Evolutionary conservation across 116 monocot species (phyloP).

Genomic region (Cymodocea nodosa): DNA sequence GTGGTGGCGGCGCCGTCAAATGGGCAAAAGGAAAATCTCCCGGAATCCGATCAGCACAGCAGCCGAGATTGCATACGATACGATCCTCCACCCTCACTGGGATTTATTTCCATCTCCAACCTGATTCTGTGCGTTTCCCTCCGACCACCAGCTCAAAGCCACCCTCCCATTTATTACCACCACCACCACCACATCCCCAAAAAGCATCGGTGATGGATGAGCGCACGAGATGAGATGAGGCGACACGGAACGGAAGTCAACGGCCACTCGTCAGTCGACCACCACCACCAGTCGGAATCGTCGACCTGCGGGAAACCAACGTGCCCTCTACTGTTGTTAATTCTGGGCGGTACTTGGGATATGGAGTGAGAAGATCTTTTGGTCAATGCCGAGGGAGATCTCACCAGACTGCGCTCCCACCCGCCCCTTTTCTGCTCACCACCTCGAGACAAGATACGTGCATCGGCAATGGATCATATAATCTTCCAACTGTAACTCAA

Average conservation of each 20-base stretch:
- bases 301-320: no score
- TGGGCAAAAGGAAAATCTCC: neutral
- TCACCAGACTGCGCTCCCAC: neutral
- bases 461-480: no score
- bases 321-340: neutral
- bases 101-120: slow-evolving; percentile 4
- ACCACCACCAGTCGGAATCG: no score
- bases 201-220: no score
- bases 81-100: neutral
- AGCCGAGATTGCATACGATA: neutral
- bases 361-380: neutral
- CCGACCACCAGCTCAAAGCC: neutral
- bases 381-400: slow-evolving; percentile 2
- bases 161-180: neutral
- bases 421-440: neutral
- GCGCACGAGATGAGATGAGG: no score
- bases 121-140: neutral
- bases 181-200: no score
- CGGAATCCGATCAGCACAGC: slow-evolving; percentile 7
- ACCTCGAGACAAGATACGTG: neutral
- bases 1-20: neutral
- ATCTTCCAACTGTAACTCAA: no score
- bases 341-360: neutral
- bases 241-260: no score
- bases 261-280: no score